Base-by-base conservation (phyloP, 2,329 filamentous ascomycete species). In the Sporothrix protearum region DNA sequence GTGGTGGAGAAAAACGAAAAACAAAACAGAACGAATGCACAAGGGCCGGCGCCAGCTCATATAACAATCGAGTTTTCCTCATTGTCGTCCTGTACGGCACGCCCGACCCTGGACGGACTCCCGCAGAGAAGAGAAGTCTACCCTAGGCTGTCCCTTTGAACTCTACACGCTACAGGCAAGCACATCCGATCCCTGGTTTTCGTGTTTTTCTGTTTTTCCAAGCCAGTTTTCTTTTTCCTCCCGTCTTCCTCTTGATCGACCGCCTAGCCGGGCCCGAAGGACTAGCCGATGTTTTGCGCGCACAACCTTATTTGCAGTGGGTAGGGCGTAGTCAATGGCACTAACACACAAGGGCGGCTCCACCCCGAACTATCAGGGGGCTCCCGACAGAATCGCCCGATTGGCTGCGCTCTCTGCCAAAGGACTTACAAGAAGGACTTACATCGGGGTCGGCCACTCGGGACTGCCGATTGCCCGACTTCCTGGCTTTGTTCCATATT, bases 381-480 rank as follows among this genome's bases (percentile, higher is more conserved):
- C n/a, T 9, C 30, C 33, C 33, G 36, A 63, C 57, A 33, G 57
- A 19, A 63, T n/a, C 33, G 57, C 33, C 57, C 57, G 57, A 63
- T 63, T 63, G 57, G 57, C n/a, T 63, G 33, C 1, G 2, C 3
- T 30, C 16, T 3, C 16, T n/a, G 0, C 12, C n/a, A 30, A 33
- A 57, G 33, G 33, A 8, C 8, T 8, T 36, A 8, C 8, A 36
- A 8, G 9, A 25, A 16, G 57, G 33, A 42, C 9, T 33, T 33
- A 63, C 33, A 42, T 63, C 57, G 57, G 57, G 57, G 33, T 63
- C 57, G 57, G 57, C 33, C 36, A 16, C 57, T 63, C 57, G 57
- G 57, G 14, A 63, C 57, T 6, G n/a, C 57, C 57, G 57, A 63
- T 63, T 42, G 57, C 10, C 57, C 57, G 57, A 63, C 57, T 14